phyloP scores from a whole-genome alignment of 108 stramenopile genomes.

The Aureococcus anophagefferens region DNA sequence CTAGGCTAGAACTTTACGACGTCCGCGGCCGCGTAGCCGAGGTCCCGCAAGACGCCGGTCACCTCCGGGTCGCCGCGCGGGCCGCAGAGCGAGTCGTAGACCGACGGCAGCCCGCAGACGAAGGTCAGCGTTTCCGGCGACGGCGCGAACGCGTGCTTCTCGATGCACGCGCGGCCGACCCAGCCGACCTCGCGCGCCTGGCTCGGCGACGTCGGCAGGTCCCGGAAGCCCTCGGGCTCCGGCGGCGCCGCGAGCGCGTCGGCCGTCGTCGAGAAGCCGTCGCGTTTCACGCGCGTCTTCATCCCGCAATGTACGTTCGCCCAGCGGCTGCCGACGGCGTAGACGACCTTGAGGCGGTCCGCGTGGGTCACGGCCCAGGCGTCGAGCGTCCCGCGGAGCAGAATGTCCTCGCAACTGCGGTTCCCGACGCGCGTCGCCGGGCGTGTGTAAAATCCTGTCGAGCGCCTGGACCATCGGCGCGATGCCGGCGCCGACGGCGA shows the following conservation, averaged over 20 bases:
- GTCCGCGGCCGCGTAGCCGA: constrained; percentile 68
- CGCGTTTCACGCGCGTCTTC: no score
- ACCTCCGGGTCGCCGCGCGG: constrained; percentile 61
- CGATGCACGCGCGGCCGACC: constrained; percentile 55
- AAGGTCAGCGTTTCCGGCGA: constrained; percentile 61
- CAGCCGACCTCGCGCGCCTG: constrained; percentile 62
- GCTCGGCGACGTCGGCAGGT: constrained; percentile 43
- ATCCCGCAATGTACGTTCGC: no score
- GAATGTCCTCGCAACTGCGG: constrained; percentile 71
- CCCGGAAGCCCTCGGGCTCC: no score
- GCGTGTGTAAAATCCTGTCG: constrained; percentile 70
- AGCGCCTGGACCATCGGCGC: constrained; percentile 92
- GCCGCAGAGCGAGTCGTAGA: constrained; percentile 77
- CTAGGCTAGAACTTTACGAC: constrained; percentile 97
- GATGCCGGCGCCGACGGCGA: constrained; percentile 91
- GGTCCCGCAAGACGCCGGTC: constrained; percentile 60
- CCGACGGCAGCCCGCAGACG: constrained; percentile 86
- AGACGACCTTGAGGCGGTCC: no score
- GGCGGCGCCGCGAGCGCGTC: no score
- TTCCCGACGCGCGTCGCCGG: constrained; percentile 55
- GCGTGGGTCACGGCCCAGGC: constrained; percentile 39
- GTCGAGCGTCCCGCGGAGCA: constrained; percentile 65
- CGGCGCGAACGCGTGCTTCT: constrained; percentile 49
- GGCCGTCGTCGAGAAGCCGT: no score
- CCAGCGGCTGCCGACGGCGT: constrained; percentile 57